These are phyloP conservation scores for Aureoboletus auriporus DNA, from an alignment of 768 basidiomycete species.

Conservation along the genomic window DNA sequence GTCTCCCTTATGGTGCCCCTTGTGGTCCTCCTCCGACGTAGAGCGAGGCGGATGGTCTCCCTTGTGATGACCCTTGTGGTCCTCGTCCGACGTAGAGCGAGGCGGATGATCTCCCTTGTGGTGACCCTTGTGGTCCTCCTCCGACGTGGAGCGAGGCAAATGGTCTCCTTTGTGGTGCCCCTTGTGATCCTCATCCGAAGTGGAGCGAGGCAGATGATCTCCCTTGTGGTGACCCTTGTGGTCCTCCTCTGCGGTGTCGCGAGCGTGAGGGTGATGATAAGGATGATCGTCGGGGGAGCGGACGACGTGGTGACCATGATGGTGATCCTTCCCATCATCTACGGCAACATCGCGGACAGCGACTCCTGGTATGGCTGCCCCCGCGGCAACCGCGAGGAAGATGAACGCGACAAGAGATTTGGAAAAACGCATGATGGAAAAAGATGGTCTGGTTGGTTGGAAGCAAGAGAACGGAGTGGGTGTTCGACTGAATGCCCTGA, in stretches of 20 bases:
- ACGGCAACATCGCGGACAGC: neutral
- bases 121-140: neutral
- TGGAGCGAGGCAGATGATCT: too few relatives aligned
- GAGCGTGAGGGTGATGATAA: neutral
- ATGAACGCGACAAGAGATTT: neutral
- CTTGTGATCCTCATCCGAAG: neutral
- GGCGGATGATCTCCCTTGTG: neutral
- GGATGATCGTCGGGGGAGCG: neutral
- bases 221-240: neutral
- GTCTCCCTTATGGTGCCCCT: neutral
- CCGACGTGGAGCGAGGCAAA: neutral
- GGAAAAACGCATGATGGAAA: constrained; percentile 5
- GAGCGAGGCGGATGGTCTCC: neutral
- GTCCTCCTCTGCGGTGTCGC: neutral
- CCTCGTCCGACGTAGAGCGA: neutral
- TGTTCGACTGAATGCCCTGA: neutral
- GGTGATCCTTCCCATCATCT: neutral
- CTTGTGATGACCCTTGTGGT: neutral
- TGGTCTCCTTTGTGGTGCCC: neutral
- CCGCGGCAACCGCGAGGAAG: constrained; percentile 5
- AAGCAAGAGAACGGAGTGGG: neutral
- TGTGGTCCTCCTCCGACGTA: neutral
- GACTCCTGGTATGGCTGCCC: neutral
- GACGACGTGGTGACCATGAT: neutral
- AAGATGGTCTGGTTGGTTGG: neutral